A percentile compares a stretch with the other conserved stretches of the same genome.
These are phyloP conservation scores for Grosmannia clavigera DNA, from an alignment of 2,329 filamentous ascomycete species.

Conservation along the genomic window DNA sequence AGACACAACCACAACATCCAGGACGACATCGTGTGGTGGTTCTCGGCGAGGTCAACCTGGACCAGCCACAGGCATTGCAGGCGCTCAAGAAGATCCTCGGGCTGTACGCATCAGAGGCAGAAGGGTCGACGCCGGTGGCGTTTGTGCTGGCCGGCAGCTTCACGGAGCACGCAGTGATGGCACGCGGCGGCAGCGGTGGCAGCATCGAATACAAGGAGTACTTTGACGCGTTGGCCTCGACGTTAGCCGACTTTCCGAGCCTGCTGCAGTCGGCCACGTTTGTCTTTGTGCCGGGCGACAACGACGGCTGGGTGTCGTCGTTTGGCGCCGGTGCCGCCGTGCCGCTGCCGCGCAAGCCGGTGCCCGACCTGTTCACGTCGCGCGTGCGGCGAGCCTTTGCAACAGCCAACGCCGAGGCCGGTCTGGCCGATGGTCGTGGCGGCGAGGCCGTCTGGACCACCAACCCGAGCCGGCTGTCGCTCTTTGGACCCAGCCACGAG, in stretches of 20 bases:
- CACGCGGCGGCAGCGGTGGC: constrained; percentile 56
- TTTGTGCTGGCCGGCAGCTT: constrained; percentile 87
- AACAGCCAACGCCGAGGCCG: constrained; percentile 59
- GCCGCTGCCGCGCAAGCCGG: constrained; percentile 53
- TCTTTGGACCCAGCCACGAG: constrained; percentile 84
- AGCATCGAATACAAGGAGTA: constrained; percentile 96
- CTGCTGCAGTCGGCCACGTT: constrained; percentile 73
- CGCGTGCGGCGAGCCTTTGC: constrained; percentile 72
- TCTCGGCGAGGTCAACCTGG: constrained; percentile 75
- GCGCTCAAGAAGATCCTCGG: constrained; percentile 70
- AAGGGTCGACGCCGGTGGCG: constrained; percentile 56
- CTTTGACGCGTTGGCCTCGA: constrained; percentile 76
- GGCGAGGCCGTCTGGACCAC: constrained; percentile 79
- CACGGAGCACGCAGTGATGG: constrained; percentile 50
- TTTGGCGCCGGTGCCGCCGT: constrained; percentile 66
- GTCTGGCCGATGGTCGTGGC: constrained; percentile 33
- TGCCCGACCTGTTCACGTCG: constrained; percentile 85
- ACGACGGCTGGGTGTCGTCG: constrained; percentile 90
- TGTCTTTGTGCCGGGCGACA: constrained; percentile 88
- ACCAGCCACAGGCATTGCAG: constrained; percentile 68
- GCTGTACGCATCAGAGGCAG: constrained; percentile 54
- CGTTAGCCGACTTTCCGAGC: constrained; percentile 70
- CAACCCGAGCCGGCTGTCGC: constrained; percentile 68
- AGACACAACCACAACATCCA: constrained; percentile 10
- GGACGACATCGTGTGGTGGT: constrained; percentile 52